Conservation (phyloP, 1,284 basidiomycete species). For the Quambalaria eucalypti region DNA sequence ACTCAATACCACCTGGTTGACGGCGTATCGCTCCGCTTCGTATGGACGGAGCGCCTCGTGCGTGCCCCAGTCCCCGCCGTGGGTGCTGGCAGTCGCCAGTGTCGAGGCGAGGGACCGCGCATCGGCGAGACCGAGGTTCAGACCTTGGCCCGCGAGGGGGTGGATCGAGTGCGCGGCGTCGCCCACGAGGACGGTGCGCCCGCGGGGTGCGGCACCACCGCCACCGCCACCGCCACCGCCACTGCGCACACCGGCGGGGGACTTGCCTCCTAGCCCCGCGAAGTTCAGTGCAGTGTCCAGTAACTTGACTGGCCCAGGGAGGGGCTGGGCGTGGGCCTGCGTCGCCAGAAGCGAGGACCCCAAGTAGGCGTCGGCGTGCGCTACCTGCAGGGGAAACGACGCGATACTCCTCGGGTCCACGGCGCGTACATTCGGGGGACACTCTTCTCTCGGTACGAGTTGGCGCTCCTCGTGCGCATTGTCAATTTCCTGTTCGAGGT, state of each 20-base stretch:
- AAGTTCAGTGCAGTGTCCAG: slow-evolving; percentile 18
- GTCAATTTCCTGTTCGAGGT: no score
- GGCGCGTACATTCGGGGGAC: slow-evolving; percentile 62
- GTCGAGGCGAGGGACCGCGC: slow-evolving; percentile 45
- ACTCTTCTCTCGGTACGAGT: slow-evolving; percentile 22
- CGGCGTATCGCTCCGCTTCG: slow-evolving; percentile 32
- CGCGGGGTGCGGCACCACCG: slow-evolving; percentile 46
- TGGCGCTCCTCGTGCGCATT: no score
- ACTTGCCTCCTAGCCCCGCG: slow-evolving; percentile 18
- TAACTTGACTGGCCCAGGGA: slow-evolving; percentile 11
- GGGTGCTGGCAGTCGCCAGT: slow-evolving; percentile 14
- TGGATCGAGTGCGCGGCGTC: slow-evolving; percentile 94
- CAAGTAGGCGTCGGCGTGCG: slow-evolving; percentile 78
- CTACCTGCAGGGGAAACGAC: slow-evolving; percentile 79
- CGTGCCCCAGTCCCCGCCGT: slow-evolving; percentile 37
- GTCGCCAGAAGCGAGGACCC: slow-evolving; percentile 50
- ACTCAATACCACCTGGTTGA: slow-evolving; percentile 41
- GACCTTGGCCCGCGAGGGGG: slow-evolving; percentile 91
- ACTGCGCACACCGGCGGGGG: no score
- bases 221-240: no score
- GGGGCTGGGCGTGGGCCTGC: slow-evolving; percentile 1
- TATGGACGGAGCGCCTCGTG: slow-evolving; percentile 32
- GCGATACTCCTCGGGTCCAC: slow-evolving; percentile 72
- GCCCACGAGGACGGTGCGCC: slow-evolving; percentile 77
- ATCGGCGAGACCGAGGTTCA: slow-evolving; percentile 86